phyloP scores from a whole-genome alignment of 2,329 filamentous ascomycete species.

The Aspergillus sp. region DNA sequence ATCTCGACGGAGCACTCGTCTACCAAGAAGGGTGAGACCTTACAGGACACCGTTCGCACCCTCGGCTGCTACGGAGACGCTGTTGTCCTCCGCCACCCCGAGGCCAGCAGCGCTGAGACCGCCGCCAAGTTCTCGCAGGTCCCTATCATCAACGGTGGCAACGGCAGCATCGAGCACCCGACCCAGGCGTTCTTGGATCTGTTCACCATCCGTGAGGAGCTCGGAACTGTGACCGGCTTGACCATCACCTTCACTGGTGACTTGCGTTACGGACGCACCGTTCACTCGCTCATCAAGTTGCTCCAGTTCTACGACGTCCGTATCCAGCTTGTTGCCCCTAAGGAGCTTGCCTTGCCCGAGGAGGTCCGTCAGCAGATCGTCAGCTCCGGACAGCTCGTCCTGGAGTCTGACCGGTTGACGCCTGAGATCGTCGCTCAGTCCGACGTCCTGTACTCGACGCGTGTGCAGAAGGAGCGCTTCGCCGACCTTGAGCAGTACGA shows the following conservation, averaged over 20 bases:
- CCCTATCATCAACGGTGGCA: slow-evolving; percentile 94
- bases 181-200: slow-evolving; percentile 97
- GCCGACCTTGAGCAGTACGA: slow-evolving; percentile 74
- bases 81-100: slow-evolving; percentile 89
- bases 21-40: slow-evolving; percentile 86
- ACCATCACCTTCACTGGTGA: slow-evolving; percentile 96
- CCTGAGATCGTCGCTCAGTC: slow-evolving; percentile 77
- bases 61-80: slow-evolving; percentile 92
- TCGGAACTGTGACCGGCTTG: slow-evolving; percentile 88
- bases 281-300: slow-evolving; percentile 90
- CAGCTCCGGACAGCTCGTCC: slow-evolving; percentile 66
- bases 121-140: slow-evolving; percentile 83
- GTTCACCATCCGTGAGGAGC: slow-evolving; percentile 96
- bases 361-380: slow-evolving; percentile 67
- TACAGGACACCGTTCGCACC: slow-evolving; percentile 90
- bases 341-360: slow-evolving; percentile 66
- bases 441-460: slow-evolving; percentile 94
- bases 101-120: slow-evolving; percentile 69
- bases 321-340: slow-evolving; percentile 84
- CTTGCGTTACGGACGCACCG: slow-evolving; percentile 83
- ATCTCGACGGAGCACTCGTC: slow-evolving; percentile 80
- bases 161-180: slow-evolving; percentile 91
- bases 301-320: slow-evolving; percentile 93
- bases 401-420: slow-evolving; percentile 71
- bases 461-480: slow-evolving; percentile 95